Conservation (phyloP, 176 grass and related monocot species). For the Oryza glaberrima region DNA sequence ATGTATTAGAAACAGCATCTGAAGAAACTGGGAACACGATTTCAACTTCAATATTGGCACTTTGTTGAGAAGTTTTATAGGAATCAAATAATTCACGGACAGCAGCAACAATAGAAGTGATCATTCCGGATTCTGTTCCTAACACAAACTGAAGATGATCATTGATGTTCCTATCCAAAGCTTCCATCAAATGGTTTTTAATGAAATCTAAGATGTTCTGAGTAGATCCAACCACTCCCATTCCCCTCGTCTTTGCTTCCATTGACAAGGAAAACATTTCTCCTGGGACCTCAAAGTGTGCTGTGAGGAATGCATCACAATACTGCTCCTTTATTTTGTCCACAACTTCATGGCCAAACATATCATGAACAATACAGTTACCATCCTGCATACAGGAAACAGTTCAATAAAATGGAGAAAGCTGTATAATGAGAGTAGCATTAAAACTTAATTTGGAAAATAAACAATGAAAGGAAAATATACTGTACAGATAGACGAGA, state of each 20-base stretch:
- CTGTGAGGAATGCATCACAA: conserved; percentile 88
- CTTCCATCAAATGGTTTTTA: conserved; percentile 61
- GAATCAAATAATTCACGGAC: conserved; percentile 66
- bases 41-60: conserved; percentile 82
- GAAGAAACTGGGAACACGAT: conserved; percentile 96
- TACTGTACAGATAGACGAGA: neutral
- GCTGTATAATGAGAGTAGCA: neutral
- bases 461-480: conserved; percentile 13
- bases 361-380: conserved; percentile 95
- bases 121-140: conserved; percentile 98
- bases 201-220: conserved; percentile 97
- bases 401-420: conserved; percentile 21
- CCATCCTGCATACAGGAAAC: conserved; percentile 67
- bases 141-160: conserved; percentile 93
- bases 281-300: conserved; percentile 98
- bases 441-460: neutral
- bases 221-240: conserved; percentile 95
- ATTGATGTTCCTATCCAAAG: conserved; percentile 77
- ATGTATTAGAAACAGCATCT: conserved; percentile 78
- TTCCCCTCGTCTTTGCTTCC: conserved; percentile 91
- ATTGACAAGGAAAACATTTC: conserved; percentile 99
- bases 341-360: conserved; percentile 94
- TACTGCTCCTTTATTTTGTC: conserved; percentile 91
- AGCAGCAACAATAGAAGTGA: conserved; percentile 87
- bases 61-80: conserved; percentile 39